These are phyloP conservation scores for Cyanidiococcus yangmingshanensis DNA, from an alignment of 23 red algal species.

Conservation along the genomic window DNA sequence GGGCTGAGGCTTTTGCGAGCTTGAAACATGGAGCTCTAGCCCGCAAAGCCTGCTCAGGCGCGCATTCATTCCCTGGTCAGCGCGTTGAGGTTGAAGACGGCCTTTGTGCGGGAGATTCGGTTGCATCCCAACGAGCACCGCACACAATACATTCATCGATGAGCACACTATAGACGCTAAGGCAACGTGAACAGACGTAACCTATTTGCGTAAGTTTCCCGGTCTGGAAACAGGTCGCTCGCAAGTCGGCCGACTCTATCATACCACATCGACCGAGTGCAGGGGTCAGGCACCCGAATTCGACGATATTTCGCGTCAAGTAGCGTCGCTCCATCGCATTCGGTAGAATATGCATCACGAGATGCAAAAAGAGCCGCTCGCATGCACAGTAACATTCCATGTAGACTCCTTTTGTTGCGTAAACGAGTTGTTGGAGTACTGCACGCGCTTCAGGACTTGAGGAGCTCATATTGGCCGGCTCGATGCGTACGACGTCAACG, in stretches of 20 bases:
- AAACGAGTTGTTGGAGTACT: slow-evolving; percentile 60
- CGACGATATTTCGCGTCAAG: neutral
- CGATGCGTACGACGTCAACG: slow-evolving; percentile 5
- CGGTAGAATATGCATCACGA: neutral
- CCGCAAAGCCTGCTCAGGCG: too few relatives aligned
- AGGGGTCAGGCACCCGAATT: neutral
- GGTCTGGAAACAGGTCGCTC: slow-evolving; percentile 64
- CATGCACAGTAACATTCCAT: neutral
- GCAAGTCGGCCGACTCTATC: slow-evolving; percentile 47
- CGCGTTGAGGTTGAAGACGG: too few relatives aligned
- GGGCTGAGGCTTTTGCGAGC: too few relatives aligned
- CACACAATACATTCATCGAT: slow-evolving; percentile 44
- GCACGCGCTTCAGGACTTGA: neutral
- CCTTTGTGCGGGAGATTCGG: neutral
- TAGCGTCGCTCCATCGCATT: neutral
- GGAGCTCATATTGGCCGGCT: neutral
- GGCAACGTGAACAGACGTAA: slow-evolving; percentile 61
- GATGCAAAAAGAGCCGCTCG: neutral
- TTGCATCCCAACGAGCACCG: slow-evolving; percentile 17
- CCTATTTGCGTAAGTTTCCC: slow-evolving; percentile 42
- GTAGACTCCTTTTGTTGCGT: slow-evolving; percentile 60
- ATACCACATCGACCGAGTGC: neutral
- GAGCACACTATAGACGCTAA: slow-evolving; percentile 40
- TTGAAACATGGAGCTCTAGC: too few relatives aligned
- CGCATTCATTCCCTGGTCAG: too few relatives aligned